Evolutionary conservation across 2,329 filamentous ascomycete species (phyloP).

Genomic region (Colletotrichum orbiculare): DNA sequence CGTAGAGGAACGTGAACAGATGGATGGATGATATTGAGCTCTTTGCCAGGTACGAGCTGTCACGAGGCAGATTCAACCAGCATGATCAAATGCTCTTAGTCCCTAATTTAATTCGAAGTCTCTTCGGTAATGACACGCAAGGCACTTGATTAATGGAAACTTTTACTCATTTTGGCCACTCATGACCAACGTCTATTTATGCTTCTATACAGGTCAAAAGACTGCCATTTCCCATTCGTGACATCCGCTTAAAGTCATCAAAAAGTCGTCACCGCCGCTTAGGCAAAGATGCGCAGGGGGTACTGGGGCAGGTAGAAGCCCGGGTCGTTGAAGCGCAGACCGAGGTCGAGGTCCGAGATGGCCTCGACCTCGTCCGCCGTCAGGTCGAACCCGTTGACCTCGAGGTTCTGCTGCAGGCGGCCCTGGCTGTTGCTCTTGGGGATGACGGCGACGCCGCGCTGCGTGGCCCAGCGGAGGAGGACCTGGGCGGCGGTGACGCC

Average conservation of each 20-base stretch:
- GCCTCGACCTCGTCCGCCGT: constrained; percentile 64
- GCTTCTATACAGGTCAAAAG: not conserved
- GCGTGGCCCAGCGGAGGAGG: constrained; percentile 74
- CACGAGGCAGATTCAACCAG: too few relatives aligned
- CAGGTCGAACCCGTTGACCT: constrained; percentile 66
- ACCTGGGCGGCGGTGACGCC: constrained; percentile 72
- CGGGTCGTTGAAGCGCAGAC: constrained; percentile 72
- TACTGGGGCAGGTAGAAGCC: constrained; percentile 50
- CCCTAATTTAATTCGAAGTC: too few relatives aligned
- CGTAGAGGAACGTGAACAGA: too few relatives aligned
- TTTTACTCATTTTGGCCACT: too few relatives aligned
- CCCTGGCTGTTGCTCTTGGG: constrained; percentile 69
- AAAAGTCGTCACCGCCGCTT: constrained; percentile 31
- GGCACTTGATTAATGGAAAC: accelerated
- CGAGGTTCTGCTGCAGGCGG: constrained; percentile 65
- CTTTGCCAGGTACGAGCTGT: too few relatives aligned
- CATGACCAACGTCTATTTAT: not conserved
- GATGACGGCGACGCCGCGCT: constrained; percentile 71
- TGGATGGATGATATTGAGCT: too few relatives aligned
- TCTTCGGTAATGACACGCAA: too few relatives aligned
- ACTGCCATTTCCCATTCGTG: not conserved
- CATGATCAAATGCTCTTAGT: too few relatives aligned
- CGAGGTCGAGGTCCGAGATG: constrained; percentile 64
- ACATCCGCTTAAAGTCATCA: constrained; percentile 4
- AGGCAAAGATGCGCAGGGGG: constrained; percentile 65